Evolutionary conservation across 768 basidiomycete species (phyloP).

Genomic region (Tylopilus subfusipes): DNA sequence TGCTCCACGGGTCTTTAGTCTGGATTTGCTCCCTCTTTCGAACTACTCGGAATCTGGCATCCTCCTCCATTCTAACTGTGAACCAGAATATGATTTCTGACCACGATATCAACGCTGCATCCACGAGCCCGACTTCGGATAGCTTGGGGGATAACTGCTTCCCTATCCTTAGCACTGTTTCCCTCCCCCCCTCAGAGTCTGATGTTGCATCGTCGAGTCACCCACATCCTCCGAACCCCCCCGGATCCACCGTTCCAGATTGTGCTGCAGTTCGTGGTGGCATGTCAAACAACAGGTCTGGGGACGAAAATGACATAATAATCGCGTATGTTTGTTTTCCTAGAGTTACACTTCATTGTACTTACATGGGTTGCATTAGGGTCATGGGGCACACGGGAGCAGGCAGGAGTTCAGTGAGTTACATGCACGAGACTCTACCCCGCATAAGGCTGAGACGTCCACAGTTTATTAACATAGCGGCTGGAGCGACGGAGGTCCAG

Average conservation of each 20-base stretch:
- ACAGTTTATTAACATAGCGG: constrained; percentile 14
- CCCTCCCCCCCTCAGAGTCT: neutral
- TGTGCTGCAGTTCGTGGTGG: neutral
- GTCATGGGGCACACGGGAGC: constrained; percentile 17
- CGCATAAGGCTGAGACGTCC: neutral
- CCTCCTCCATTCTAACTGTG: neutral
- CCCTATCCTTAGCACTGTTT: neutral
- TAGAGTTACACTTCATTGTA: neutral
- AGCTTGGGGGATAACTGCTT: neutral
- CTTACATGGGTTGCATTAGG: neutral
- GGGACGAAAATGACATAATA: constrained; percentile 10
- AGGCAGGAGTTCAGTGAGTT: constrained; percentile 20
- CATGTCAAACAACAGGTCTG: neutral
- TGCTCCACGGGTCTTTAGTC: neutral
- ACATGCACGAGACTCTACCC: neutral
- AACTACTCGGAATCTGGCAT: neutral
- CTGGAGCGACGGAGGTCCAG: neutral
- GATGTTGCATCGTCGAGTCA: neutral
- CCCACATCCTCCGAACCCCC: neutral
- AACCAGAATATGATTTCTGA: neutral
- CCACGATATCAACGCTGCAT: neutral
- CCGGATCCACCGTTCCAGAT: neutral
- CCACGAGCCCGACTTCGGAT: neutral
- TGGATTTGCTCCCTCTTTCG: neutral
- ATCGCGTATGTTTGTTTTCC: constrained; percentile 17